These are phyloP conservation scores for Ophiorrhiza pumila DNA, from an alignment of 257 asterid species.

Conservation along the genomic window DNA sequence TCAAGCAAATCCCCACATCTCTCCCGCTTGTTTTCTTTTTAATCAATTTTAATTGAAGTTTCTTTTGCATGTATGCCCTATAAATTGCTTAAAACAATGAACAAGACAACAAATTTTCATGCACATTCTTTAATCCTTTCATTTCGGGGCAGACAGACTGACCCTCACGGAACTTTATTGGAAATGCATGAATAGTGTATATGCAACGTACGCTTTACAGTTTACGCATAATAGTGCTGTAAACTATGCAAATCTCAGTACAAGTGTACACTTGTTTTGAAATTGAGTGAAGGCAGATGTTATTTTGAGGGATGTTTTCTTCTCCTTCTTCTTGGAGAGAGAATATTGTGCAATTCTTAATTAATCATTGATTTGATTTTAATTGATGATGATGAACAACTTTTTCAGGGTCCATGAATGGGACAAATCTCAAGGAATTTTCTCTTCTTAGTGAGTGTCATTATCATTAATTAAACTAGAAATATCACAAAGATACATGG, in stretches of 20 bases:
- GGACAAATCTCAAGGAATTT: slow-evolving; percentile 27
- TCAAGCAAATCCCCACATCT: slow-evolving; percentile 5
- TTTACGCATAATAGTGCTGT: not conserved
- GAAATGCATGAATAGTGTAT: slow-evolving; percentile 18
- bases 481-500: slow-evolving; percentile 4
- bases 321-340: slow-evolving; percentile 23
- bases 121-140: not conserved
- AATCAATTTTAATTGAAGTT: not conserved
- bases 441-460: slow-evolving; percentile 42
- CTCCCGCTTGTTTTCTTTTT: slow-evolving; percentile 5
- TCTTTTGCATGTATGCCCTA: not conserved
- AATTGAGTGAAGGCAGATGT: not conserved
- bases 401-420: slow-evolving; percentile 25
- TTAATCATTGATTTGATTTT: slow-evolving; percentile 12
- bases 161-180: slow-evolving; percentile 7
- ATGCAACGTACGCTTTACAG: not conserved
- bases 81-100: slow-evolving; percentile 3
- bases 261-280: slow-evolving; percentile 4
- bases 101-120: slow-evolving; percentile 11
- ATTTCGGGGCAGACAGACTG: not conserved
- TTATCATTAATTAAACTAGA: slow-evolving; percentile 26
- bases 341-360: slow-evolving; percentile 18
- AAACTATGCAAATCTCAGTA: slow-evolving; percentile 3
- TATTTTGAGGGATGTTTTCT: slow-evolving; percentile 17
- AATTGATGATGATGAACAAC: slow-evolving; percentile 13